A percentile compares a stretch with the other conserved stretches of the same genome.
These are phyloP conservation scores for Plantago major DNA, from an alignment of 257 asterid genomes.

Conservation along the genomic window DNA sequence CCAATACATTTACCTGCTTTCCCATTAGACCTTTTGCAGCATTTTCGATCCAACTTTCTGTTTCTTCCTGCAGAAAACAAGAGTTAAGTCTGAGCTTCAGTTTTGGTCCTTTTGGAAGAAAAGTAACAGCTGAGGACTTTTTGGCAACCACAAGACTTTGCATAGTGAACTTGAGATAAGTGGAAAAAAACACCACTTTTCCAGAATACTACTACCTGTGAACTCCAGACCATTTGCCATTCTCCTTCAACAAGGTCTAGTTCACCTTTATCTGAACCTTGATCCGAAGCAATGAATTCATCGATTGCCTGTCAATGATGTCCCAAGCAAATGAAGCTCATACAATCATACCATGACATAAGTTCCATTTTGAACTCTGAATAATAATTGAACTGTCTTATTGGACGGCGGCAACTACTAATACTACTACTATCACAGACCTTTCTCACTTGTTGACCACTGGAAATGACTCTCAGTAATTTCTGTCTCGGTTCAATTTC, in stretches of 20 bases:
- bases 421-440: constrained; percentile 24
- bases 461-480: constrained; percentile 58
- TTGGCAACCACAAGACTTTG: neutral
- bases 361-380: neutral
- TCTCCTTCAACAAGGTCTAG: constrained; percentile 74
- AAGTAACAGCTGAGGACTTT: neutral
- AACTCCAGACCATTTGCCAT: constrained; percentile 93
- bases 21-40: constrained; percentile 95
- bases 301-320: constrained; percentile 55
- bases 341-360: constrained; percentile 10
- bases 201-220: constrained; percentile 53
- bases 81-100: constrained; percentile 7
- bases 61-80: constrained; percentile 51
- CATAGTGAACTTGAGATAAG: neutral
- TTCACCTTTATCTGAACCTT: constrained; percentile 33
- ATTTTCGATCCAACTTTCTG: constrained; percentile 96
- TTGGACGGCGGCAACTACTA: neutral
- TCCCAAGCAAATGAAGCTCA: neutral
- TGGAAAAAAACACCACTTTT: neutral
- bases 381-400: neutral
- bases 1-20: constrained; percentile 46
- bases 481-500: constrained; percentile 75
- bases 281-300: constrained; percentile 42
- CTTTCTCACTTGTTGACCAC: constrained; percentile 54
- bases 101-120: neutral